Base-by-base conservation (phyloP, 2,329 filamentous ascomycete species). In the Fusarium robinianum region DNA sequence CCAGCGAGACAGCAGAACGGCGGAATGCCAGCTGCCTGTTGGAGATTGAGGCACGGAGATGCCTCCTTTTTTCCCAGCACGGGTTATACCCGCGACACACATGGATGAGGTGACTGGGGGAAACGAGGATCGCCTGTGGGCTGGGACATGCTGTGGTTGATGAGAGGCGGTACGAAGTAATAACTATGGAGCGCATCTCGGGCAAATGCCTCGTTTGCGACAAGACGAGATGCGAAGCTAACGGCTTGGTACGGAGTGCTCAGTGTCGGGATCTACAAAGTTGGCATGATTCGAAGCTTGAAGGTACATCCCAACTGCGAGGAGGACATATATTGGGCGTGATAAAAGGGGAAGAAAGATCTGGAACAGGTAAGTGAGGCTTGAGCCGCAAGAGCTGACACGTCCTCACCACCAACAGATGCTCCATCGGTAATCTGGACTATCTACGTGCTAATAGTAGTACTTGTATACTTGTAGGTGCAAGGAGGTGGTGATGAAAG, bases 1-100 rank as follows among this genome's bases (percentile, higher is more conserved):
- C 35, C 36, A 33, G 35, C 26, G 22, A 22, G 23, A 21, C 5
- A 26, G 18, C 15, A 34, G n/a, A n/a, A n/a, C n/a, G 16, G 22
- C 29, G 32, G 27, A 22, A 40, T 39, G 17, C 24, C 17, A 19
- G 24, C 35, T 45, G 35, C 42, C 31, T 15, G 36, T 32, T 30
- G 32, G 17, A 41, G 26, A 32, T 15, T 18, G 27, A 30, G 12
- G 36, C 46, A 51, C 34, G 51, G 50, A 12, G 46, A 52, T 52
- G 56, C 54, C 52, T 49, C 57, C 60, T 57, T 57, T 60, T 60
- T 60, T 60, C 55, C 38, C 32, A 55, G 41, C 45, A 55, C 40
- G 42, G 41, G 39, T 44, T 55, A 58, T 58, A 57, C 42, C 57
- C 43, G 42, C 41, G 40, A 47, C 40, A 37, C 26, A 22, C 46